Base-by-base conservation (phyloP, 2,329 filamentous ascomycete genomes). In the Alternaria gansuensis region DNA sequence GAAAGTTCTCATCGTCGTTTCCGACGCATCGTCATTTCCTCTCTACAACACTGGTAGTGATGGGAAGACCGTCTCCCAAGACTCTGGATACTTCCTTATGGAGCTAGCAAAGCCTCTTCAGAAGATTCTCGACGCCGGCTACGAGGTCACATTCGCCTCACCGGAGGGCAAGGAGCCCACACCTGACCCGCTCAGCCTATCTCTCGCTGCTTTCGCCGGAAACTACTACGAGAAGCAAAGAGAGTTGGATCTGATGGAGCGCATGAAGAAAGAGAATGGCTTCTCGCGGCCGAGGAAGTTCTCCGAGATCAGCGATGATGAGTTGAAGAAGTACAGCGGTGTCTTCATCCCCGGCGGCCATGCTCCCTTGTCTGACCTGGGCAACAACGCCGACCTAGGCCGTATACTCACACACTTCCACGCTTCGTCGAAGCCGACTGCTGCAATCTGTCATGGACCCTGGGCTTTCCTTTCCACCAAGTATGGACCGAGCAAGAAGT, bases 321-420 rank as follows among this genome's bases (percentile, higher is more conserved):
- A 82, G 53, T 57, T 82, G 40, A 60, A 74, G 28, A 63, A 64
- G 0, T 82, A 77, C 41, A 72, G 66, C 0, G 80, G 80, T 1
- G 67, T 82, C 0, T 81, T 82, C 51, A 78, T 82, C 14, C 81
- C 81, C 0, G 80, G 80, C 1, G 80, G 80, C 1, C 80, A 82
- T 55, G 80, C 80, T 11, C 80, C 81, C 4, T 63, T 82, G 36
- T 58, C 66, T 2, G 80, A 82, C 63, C 63, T 82, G 0, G 80
- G 80, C 0, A 75, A 74, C 14, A 73, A 82, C 54, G 54, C 70
- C 3, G 79, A 82, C 2, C 68, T 82, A 6, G 81, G 80, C 0
- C 73, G 80, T 4, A 79, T 82, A 3, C 50, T 82, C 50, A 63
- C 60, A 2, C 77, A 79, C 29, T 82, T 82, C 62, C 78, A 82